phyloP scores from a whole-genome alignment of 148 eudicot species.

The Amaranthus hypochondriacus region DNA sequence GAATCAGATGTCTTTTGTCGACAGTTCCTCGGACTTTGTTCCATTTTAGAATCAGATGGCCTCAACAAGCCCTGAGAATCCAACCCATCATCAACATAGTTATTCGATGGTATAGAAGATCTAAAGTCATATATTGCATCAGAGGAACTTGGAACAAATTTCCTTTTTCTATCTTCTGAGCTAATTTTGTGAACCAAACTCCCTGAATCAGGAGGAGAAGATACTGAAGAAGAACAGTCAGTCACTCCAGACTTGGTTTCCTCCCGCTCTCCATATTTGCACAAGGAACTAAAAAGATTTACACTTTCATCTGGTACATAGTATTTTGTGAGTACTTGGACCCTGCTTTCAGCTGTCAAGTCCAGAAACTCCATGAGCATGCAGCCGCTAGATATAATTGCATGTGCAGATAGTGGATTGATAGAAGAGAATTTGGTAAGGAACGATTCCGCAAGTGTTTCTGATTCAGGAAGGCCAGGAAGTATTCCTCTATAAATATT shows the following conservation, averaged over 20 bases:
- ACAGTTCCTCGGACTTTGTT: conserved; percentile 23
- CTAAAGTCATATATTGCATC: conserved; percentile 34
- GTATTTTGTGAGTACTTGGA: conserved; percentile 49
- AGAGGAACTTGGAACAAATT: conserved; percentile 24
- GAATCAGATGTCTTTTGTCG: conserved; percentile 23
- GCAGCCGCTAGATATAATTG: conserved; percentile 61
- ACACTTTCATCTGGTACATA: conserved; percentile 69
- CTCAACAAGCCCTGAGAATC: conserved; percentile 29
- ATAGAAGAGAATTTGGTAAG: conserved; percentile 78
- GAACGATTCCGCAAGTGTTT: conserved; percentile 83
- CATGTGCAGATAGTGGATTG: conserved; percentile 94
- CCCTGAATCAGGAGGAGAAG: conserved; percentile 68
- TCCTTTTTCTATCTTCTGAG: conserved; percentile 46
- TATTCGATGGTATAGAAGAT: conserved; percentile 23
- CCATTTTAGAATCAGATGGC: conserved; percentile 31
- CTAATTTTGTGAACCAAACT: conserved; percentile 31
- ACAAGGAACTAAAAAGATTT: conserved; percentile 46
- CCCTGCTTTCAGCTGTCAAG: conserved; percentile 51
- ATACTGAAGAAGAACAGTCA: conserved; percentile 86
- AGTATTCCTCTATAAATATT: conserved; percentile 40
- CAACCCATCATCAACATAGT: conserved; percentile 26
- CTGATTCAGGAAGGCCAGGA: conserved; percentile 77
- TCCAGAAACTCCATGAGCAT: conserved; percentile 58
- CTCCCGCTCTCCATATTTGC: conserved; percentile 80
- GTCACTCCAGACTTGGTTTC: conserved; percentile 81